Evolutionary conservation across 2,329 filamentous ascomycete species (phyloP).

Genomic region (Aspergillus japonicus): DNA sequence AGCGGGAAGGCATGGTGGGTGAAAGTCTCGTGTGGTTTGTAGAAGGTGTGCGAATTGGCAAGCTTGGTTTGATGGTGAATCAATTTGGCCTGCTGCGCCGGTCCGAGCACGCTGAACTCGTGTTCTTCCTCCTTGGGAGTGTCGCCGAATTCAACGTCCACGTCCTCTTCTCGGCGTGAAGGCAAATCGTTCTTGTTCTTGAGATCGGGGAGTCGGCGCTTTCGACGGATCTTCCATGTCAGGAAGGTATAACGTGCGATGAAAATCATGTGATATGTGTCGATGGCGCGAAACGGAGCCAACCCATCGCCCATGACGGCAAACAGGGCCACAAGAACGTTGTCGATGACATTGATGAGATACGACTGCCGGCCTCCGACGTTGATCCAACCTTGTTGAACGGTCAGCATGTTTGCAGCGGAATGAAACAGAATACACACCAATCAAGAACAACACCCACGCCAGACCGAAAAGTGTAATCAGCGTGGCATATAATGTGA

Average conservation of each 20-base stretch:
- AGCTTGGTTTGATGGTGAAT: conserved; percentile 78
- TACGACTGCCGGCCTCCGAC: conserved; percentile 71
- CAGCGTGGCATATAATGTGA: conserved; percentile 77
- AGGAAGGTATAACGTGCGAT: conserved; percentile 70
- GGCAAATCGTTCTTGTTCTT: conserved; percentile 70
- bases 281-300: conserved; percentile 71
- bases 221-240: conserved; percentile 65
- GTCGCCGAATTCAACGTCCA: conserved; percentile 47
- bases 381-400: conserved; percentile 70
- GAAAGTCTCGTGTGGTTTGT: conserved; percentile 81
- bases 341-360: conserved; percentile 68
- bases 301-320: conserved; percentile 69
- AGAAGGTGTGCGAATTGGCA: conserved; percentile 80
- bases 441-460: conserved; percentile 89
- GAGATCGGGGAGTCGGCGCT: conserved; percentile 61
- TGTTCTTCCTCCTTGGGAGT: conserved; percentile 48
- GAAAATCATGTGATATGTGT: conserved; percentile 86
- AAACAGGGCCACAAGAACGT: conserved; percentile 68
- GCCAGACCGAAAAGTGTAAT: conserved; percentile 83
- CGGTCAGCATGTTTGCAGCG: background rate
- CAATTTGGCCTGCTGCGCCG: conserved; percentile 66
- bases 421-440: conserved; percentile 35
- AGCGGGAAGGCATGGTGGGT: conserved; percentile 80
- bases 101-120: conserved; percentile 63
- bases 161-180: conserved; percentile 40